Percentiles rank a stretch among this genome's conserved stretches.
Conservation (phyloP, 495 filamentous ascomycete species). For the Collariella sp. region DNA sequence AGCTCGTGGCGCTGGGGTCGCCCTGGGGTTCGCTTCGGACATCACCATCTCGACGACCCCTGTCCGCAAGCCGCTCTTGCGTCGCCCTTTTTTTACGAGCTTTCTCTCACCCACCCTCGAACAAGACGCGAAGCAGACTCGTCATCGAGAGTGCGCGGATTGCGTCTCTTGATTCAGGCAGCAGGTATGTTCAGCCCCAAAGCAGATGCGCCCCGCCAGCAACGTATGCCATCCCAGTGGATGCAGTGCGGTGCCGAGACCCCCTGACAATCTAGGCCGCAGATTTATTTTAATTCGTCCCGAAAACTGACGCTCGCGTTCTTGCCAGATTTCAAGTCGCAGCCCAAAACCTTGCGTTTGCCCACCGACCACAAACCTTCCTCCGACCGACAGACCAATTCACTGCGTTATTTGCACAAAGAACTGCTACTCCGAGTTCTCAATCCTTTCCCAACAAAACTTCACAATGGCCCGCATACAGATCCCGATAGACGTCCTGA, state of each 20-base stretch:
- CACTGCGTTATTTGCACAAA: neutral
- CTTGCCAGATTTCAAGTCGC: slow-evolving; percentile 24
- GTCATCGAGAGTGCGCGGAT: neutral
- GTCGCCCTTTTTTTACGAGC: neutral
- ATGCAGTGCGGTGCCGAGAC: neutral
- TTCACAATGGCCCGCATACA: slow-evolving; percentile 71
- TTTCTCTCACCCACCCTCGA: neutral
- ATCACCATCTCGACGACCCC: slow-evolving; percentile 15
- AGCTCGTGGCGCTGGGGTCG: slow-evolving; percentile 5
- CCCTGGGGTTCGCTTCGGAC: slow-evolving; percentile 13
- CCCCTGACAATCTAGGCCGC: neutral
- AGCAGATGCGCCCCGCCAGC: neutral
- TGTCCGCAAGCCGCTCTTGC: slow-evolving; percentile 12
- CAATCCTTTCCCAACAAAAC: slow-evolving; percentile 9
- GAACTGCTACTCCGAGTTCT: neutral
- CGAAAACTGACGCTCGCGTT: slow-evolving; percentile 15
- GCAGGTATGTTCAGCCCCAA: slow-evolving; percentile 8
- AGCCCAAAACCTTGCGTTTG: slow-evolving; percentile 1
- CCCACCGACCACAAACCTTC: neutral
- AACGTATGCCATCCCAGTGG: slow-evolving; percentile 5
- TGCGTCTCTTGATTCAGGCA: slow-evolving; percentile 6
- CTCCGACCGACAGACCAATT: neutral
- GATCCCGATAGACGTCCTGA: slow-evolving; percentile 84
- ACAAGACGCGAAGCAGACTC: slow-evolving; percentile 1
- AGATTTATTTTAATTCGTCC: slow-evolving; percentile 22